Evolutionary conservation across 1,284 basidiomycete genomes (phyloP), one percentile per base, ranked within the genome.

Genomic region (Omphalotus olearius): DNA sequence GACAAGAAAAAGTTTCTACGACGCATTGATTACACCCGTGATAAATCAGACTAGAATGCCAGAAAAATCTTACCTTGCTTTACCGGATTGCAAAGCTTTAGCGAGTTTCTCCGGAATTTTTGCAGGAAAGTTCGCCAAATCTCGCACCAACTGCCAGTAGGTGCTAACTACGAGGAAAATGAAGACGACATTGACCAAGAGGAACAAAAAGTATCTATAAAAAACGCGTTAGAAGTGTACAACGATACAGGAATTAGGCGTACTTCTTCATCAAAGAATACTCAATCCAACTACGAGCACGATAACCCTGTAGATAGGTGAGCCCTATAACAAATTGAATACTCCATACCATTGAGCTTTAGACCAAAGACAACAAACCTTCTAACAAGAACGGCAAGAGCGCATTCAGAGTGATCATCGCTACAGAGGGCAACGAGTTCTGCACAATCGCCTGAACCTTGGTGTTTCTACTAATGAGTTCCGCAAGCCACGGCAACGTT

Each of bases 111-210:
- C 89, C 0, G 93, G 91, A 13, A 96, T 88, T 68, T 93, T 89
- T 1, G 82, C 86, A 0, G 93, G 90, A 2, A 90, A 88, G 62
- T 92, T 88, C 6, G 92, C 90, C 43, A 96, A 74, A 64, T 96
- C 93, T 39, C 84, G 83, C 4, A 93, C 81, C 14, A 97, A 81
- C 44, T 91, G 88, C 84, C 88, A 91, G 62, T 94, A 94, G 0
- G 93, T 94, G 45, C 85, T 88, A 0, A 92, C 91, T 42, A 96
- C 73, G 10, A 98, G 79, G 73, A 98, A 98, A 58, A 98, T 93
- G 69, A 98, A 97, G 28, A 99, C 87, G 40, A 98, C 95, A 58
- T 95, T 95, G 66, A 94, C 77, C 53, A 99, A 78, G 0, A 99
- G 78, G 73, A 98, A 98, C 41, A 99, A 75, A 63, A 97, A 93